These are phyloP conservation scores for Mimosa pudica DNA, from an alignment of 306 rosid genomes.

Conservation along the genomic window DNA sequence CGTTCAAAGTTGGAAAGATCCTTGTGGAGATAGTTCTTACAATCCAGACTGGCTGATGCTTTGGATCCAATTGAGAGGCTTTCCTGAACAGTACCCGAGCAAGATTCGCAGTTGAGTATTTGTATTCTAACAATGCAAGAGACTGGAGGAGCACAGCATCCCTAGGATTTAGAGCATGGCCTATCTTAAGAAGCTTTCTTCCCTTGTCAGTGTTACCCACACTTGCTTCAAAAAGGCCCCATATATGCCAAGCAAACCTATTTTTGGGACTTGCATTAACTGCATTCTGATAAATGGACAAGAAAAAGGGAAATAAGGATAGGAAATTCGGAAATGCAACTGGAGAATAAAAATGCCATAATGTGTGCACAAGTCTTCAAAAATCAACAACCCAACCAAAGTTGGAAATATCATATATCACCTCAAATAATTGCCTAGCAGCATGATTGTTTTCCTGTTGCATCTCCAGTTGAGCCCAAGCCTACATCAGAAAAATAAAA, in stretches of 20 bases:
- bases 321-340: slow-evolving; percentile 10
- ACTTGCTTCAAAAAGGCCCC: slow-evolving; percentile 96
- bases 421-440: slow-evolving; percentile 90
- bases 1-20: slow-evolving; percentile 21
- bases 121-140: slow-evolving; percentile 89
- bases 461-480: slow-evolving; percentile 96
- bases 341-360: not conserved
- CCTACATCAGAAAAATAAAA: slow-evolving; percentile 48
- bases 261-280: slow-evolving; percentile 95
- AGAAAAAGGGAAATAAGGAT: slow-evolving; percentile 26
- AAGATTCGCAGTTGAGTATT: slow-evolving; percentile 72
- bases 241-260: slow-evolving; percentile 93
- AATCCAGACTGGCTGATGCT: slow-evolving; percentile 97
- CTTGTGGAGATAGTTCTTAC: slow-evolving; percentile 49
- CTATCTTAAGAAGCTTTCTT: slow-evolving; percentile 81
- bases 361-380: slow-evolving; percentile 1
- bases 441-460: slow-evolving; percentile 69
- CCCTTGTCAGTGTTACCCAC: slow-evolving; percentile 72
- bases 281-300: slow-evolving; percentile 61
- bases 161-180: slow-evolving; percentile 87
- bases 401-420: slow-evolving; percentile 32
- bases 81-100: slow-evolving; percentile 83
- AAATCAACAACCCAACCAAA: slow-evolving; percentile 15
- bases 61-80: slow-evolving; percentile 90
- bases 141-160: slow-evolving; percentile 96